Evolutionary conservation across 331 rosid species (phyloP).

Genomic region (Dryas integrifolia): DNA sequence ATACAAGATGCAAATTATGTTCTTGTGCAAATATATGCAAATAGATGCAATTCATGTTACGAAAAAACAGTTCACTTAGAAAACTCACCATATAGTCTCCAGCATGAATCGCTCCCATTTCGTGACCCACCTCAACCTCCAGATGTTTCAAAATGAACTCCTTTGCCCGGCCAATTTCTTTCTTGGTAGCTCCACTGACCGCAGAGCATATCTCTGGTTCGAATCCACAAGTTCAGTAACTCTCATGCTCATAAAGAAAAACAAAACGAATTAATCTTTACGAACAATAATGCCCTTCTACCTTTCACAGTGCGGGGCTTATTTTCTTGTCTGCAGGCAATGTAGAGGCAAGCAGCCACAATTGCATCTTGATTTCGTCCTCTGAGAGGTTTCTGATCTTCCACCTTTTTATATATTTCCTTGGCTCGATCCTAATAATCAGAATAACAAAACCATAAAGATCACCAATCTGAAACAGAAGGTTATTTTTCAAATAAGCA

Average conservation of each 20-base stretch:
- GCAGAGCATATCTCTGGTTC: slow-evolving; percentile 10
- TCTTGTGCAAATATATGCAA: neutral
- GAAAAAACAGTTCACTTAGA: neutral
- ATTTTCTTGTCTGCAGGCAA: slow-evolving; percentile 22
- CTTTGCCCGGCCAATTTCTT: slow-evolving; percentile 10
- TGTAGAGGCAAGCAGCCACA: slow-evolving; percentile 22
- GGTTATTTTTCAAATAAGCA: neutral
- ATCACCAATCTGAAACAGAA: neutral
- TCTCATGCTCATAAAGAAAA: neutral
- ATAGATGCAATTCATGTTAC: neutral
- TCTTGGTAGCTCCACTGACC: slow-evolving; percentile 13
- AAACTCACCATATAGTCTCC: slow-evolving; percentile 20
- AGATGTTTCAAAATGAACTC: slow-evolving; percentile 6
- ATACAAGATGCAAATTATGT: neutral
- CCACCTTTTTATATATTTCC: slow-evolving; percentile 15
- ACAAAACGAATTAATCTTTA: neutral
- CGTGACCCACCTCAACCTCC: slow-evolving; percentile 10
- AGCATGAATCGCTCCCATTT: slow-evolving; percentile 13
- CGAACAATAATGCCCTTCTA: neutral
- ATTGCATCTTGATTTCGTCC: slow-evolving; percentile 9
- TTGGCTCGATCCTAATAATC: slow-evolving; percentile 17
- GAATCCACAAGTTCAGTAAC: neutral
- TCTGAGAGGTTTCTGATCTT: slow-evolving; percentile 12
- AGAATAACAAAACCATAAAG: neutral
- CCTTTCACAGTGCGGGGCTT: slow-evolving; percentile 19